These are phyloP conservation scores for Misopates orontium DNA, from an alignment of 257 asterid species.

Conservation along the genomic window DNA sequence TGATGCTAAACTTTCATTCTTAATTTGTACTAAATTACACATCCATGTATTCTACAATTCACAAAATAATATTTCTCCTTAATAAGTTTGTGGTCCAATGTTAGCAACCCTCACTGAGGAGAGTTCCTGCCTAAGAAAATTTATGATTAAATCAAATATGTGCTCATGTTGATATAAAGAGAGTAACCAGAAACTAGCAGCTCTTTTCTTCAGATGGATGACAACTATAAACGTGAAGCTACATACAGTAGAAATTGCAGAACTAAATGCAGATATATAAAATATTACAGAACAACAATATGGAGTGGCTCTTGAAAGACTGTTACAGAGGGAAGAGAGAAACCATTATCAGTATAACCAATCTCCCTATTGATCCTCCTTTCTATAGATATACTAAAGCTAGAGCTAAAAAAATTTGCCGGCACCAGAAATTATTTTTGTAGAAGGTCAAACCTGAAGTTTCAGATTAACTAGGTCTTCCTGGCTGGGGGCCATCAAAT, in stretches of 20 bases:
- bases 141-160: neutral
- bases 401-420: neutral
- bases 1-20: neutral
- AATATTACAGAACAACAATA: no score
- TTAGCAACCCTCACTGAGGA: neutral
- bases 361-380: neutral
- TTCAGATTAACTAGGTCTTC: conserved; percentile 75
- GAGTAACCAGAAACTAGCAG: neutral
- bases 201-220: no score
- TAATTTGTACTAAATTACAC: neutral
- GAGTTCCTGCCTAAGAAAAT: conserved; percentile 9
- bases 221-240: no score
- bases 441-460: conserved; percentile 54
- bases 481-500: conserved; percentile 50
- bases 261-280: no score
- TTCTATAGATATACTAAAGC: neutral
- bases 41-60: neutral
- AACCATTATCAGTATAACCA: neutral
- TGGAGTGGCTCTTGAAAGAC: neutral
- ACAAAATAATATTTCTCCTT: neutral
- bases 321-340: neutral
- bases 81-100: neutral
- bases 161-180: neutral
- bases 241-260: no score
- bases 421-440: conserved; percentile 12